Base-by-base conservation (phyloP, 306 rosid species). In the Arachis hypogaea region DNA sequence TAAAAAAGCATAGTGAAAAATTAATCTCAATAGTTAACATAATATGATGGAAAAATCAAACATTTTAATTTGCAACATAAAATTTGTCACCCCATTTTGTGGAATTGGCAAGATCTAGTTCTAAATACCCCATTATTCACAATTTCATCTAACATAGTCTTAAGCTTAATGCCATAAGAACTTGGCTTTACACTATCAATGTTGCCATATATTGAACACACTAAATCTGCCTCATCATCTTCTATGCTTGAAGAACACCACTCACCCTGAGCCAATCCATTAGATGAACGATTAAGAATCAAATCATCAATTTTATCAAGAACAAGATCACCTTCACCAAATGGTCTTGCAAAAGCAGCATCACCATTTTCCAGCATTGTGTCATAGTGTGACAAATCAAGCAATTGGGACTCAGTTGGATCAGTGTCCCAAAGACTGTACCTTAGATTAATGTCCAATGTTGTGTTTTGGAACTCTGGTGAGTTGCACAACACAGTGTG, bases 401-500 rank as follows among this genome's bases (percentile, higher is more conserved):
- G 87, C 45, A 61, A 56, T 42, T 85, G 85, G 11, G 85, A 75
- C 63, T 85, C 85, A 11, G 79, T 77, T 8, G 78, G 84, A 16
- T 78, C 63, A 2, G 74, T 58, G 77, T 82, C 84, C 88, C 89
- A 86, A 11, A 83, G 63, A 68, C 40, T 66, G 84, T 77, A 88
- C 59, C 86, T 68, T 5, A 91, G 75, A 72, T 69, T 77, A 33
- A 77, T 72, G 81, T 91, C 84, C 40, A 85, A 73, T 11, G 63
- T 46, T 11, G 89, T 82, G 80, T 85, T 74, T 9, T 73, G 79
- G 85, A 88, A 87, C 58, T 84, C 86, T 0, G 67, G 75, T 44
- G 92, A 77, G 81, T 87, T 91, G 59, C 97, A 88, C 30, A 91
- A 56, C 10, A 88, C 77, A 16, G 89, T 88, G 71, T 91, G 97